Percentiles rank a stretch among this genome's conserved stretches.
Evolutionary conservation across 2,329 filamentous ascomycete genomes (phyloP).

Genomic region (Xylariaceae sp.): DNA sequence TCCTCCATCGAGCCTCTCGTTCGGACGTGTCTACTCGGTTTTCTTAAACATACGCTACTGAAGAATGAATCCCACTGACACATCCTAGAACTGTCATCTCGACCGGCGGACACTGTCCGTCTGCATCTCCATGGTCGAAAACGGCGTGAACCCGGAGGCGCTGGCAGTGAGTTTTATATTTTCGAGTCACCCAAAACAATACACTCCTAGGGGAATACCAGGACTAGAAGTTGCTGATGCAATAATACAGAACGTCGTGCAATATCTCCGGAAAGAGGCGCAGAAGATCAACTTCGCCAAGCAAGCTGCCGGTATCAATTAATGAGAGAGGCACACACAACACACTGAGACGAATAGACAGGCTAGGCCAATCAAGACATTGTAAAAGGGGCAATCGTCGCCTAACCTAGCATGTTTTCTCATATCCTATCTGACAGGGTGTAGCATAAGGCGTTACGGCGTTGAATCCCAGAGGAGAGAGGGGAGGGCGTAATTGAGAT

Average conservation of each 20-base stretch:
- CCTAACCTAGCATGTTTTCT: background rate
- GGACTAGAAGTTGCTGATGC: background rate
- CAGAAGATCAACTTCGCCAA: conserved; percentile 43
- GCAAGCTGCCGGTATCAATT: conserved; percentile 18
- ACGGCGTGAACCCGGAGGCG: conserved; percentile 92
- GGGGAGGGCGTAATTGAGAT: background rate
- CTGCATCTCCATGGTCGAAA: conserved; percentile 95
- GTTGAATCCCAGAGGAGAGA: conserved; percentile 3
- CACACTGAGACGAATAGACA: no score
- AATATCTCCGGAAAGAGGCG: conserved; percentile 53
- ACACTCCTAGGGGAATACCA: background rate
- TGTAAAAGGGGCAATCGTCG: background rate
- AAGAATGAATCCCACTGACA: background rate
- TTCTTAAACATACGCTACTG: no score
- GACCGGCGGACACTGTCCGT: conserved; percentile 87
- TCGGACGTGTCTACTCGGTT: no score
- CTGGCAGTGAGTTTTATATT: conserved; percentile 63
- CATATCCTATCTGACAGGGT: background rate
- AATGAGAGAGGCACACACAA: conserved; percentile 1
- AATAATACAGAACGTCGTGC: conserved; percentile 48
- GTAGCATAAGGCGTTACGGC: conserved; percentile 14
- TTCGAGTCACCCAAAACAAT: background rate
- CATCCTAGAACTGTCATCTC: conserved; percentile 79
- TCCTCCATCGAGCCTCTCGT: no score
- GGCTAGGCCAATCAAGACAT: background rate